Evolutionary conservation across 2,329 filamentous ascomycete genomes (phyloP), one percentile per base, ranked within the genome.

Genomic region (Aureobasidium uvarum): DNA sequence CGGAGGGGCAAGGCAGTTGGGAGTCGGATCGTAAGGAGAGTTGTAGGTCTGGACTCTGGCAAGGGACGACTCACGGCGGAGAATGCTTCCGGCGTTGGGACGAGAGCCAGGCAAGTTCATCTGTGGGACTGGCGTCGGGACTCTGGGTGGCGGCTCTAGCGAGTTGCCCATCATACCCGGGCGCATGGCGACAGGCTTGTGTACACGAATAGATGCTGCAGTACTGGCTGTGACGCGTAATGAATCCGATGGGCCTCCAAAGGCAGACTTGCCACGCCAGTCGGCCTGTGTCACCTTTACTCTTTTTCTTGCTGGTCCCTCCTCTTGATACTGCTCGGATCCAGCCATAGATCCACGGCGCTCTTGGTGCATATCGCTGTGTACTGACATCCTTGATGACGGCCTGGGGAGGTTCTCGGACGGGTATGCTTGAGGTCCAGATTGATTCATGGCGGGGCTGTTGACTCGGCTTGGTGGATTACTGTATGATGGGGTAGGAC

Each of bases 201-300:
- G 90, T 55, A 88, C 89, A 50, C 94, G 89, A 66, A 98, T 83
- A 5, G 93, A 96, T 48, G 92, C 91, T 51, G 93, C 89, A 18
- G 91, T 96, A 74, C 92, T 96, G 54, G 94, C 94, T 67, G 91
- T 89, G n/a, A 96, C 92, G 56, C 93, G 86, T 31, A 98, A 81
- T 56, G 95, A 92, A 11, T 87, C 85, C 2, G 73, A 72, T 36
- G 87, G 87, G 45, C 85, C 83, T 60, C 89, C 90, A 71, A 97
- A 90, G 25, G 85, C 86, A 68, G 83, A 85, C 70, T 86, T 89
- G 59, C 88, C 87, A n/a, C 86, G 86, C 78, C 87, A 89, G 68
- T 90, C 86, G 14, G 88, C 85, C 73, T 89, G 85, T 23, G 86
- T 91, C 28, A 89, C 85, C 73, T 91, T 95, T 39, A 88, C 92